These are phyloP conservation scores for Saturnispora hagleri DNA, from an alignment of 805 yeast genomes.

Conservation along the genomic window DNA sequence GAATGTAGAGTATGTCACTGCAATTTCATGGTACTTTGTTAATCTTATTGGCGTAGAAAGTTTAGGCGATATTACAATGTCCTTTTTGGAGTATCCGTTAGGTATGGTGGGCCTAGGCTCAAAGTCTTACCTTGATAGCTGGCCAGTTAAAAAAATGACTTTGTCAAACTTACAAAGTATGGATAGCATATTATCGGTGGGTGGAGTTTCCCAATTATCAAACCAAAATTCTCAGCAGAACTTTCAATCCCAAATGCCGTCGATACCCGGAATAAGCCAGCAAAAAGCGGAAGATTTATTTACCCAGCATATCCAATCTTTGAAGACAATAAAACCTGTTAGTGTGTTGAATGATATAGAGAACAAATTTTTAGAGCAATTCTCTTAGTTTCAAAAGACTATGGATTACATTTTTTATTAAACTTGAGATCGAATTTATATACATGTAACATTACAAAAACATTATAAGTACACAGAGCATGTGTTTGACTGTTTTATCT, in stretches of 20 bases:
- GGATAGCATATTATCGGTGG: constrained; percentile 5
- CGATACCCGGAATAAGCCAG: constrained; percentile 26
- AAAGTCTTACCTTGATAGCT: neutral
- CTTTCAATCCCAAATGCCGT: neutral
- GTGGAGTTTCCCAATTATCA: constrained; percentile 3
- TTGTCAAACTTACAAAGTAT: constrained; percentile 2
- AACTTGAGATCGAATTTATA: neutral
- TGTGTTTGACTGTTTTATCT: neutral
- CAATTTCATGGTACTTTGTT: constrained; percentile 93
- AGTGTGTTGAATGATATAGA: neutral
- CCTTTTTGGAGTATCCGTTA: constrained; percentile 40
- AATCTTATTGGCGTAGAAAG: constrained; percentile 78
- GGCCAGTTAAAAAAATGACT: neutral
- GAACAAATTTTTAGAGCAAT: neutral
- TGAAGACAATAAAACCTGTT: constrained; percentile 22
- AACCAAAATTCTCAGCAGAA: constrained; percentile 12
- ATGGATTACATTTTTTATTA: neutral
- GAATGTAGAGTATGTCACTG: constrained; percentile 85
- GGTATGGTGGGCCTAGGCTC: neutral
- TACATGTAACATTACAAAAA: constrained; percentile 11
- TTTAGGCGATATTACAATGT: constrained; percentile 41
- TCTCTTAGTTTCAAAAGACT: neutral
- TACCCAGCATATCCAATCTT: constrained; percentile 61
- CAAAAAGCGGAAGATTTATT: constrained; percentile 57
- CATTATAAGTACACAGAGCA: neutral